Conservation (phyloP, 1,139 yeast species). For the Hansenula sp. region DNA sequence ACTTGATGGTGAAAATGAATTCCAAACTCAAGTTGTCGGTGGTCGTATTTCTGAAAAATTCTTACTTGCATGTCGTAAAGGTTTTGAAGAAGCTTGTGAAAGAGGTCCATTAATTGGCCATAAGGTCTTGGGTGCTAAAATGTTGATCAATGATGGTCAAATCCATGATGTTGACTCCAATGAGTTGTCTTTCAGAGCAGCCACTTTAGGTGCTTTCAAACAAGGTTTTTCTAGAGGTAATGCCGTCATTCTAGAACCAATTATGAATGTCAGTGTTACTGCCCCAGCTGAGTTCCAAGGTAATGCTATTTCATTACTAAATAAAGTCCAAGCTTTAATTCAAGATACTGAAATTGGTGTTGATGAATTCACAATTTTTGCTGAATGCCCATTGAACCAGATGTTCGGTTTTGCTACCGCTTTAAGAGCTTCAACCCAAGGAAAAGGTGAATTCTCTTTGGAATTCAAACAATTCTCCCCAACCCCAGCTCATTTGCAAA, state of each 20-base stretch:
- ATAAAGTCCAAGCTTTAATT: constrained; percentile 89
- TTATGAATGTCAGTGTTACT: constrained; percentile 88
- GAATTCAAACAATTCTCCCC: constrained; percentile 94
- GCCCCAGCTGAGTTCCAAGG: constrained; percentile 98
- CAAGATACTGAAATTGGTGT: constrained; percentile 91
- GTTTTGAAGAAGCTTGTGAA: constrained; percentile 91
- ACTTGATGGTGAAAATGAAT: constrained; percentile 62
- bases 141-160: constrained; percentile 96
- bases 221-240: constrained; percentile 82
- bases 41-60: constrained; percentile 96
- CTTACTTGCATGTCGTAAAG: constrained; percentile 91
- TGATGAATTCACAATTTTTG: constrained; percentile 90
- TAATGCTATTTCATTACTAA: constrained; percentile 82
- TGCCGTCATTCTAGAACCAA: constrained; percentile 92
- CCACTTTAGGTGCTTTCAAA: constrained; percentile 87
- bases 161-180: constrained; percentile 97
- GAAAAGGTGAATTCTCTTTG: constrained; percentile 96
- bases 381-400: constrained; percentile 92
- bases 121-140: constrained; percentile 84
- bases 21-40: constrained; percentile 87
- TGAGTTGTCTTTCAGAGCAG: constrained; percentile 91
- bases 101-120: constrained; percentile 98
- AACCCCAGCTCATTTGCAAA: constrained; percentile 87
- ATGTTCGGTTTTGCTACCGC: constrained; percentile 97
- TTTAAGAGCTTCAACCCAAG: constrained; percentile 95